A percentile compares a stretch with the other conserved stretches of the same genome.
Conservation (phyloP, 257 asterid species). For the Petunia axillaris region DNA sequence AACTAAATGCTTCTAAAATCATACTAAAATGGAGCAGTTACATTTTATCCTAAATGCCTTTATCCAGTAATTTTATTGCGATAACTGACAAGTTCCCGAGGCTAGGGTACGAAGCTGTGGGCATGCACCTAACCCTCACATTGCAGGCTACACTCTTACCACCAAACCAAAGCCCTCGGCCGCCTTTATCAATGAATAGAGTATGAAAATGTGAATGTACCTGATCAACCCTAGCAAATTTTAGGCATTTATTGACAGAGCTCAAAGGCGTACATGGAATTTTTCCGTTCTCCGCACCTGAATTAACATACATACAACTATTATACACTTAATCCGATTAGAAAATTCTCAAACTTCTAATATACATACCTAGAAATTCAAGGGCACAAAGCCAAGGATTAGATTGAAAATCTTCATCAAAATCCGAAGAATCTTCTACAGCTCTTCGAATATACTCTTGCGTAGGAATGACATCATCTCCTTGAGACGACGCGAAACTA, state of each 20-base stretch:
- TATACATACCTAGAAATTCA: slow-evolving; percentile 57
- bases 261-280: slow-evolving; percentile 58
- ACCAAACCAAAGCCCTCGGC: too few relatives aligned
- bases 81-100: too few relatives aligned
- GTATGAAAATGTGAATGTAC: slow-evolving; percentile 34
- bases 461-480: slow-evolving; percentile 44
- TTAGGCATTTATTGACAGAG: slow-evolving; percentile 57
- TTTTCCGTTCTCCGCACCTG: slow-evolving; percentile 58
- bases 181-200: background rate
- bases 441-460: slow-evolving; percentile 83
- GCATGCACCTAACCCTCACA: too few relatives aligned
- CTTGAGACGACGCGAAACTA: slow-evolving; percentile 25
- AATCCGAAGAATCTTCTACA: slow-evolving; percentile 61
- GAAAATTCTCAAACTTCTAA: background rate
- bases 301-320: background rate
- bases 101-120: too few relatives aligned
- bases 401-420: slow-evolving; percentile 70
- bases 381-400: slow-evolving; percentile 78
- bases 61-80: too few relatives aligned
- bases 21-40: background rate
- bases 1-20: background rate
- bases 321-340: background rate
- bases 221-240: slow-evolving; percentile 57
- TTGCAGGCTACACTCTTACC: too few relatives aligned
- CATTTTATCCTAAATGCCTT: background rate